phyloP scores from a whole-genome alignment of 345 rosid species.

The Erysimum cheiranthoides region DNA sequence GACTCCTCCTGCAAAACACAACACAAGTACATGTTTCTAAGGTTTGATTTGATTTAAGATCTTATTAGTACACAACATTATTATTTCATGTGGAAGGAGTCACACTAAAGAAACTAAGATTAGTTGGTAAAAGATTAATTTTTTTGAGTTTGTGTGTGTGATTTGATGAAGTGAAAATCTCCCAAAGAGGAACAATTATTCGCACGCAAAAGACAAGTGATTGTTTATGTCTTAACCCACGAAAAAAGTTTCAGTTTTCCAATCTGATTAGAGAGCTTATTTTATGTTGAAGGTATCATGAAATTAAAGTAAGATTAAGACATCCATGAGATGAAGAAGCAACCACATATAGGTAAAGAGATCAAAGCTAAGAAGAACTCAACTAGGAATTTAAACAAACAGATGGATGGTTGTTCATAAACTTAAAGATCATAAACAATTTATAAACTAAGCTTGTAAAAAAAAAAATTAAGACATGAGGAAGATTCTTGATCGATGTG shows the following conservation, averaged over 20 bases:
- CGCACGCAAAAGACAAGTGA: constrained; percentile 29
- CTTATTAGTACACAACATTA: constrained; percentile 41
- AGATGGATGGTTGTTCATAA: constrained; percentile 16
- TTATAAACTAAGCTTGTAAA: background rate
- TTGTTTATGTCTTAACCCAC: background rate
- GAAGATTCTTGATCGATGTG: constrained; percentile 24
- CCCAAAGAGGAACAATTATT: constrained; percentile 35
- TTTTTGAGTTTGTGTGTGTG: constrained; percentile 10
- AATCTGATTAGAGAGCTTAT: constrained; percentile 41
- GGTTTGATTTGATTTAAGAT: background rate
- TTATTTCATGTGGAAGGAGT: constrained; percentile 64
- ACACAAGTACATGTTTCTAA: constrained; percentile 3
- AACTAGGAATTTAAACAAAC: background rate
- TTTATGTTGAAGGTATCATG: constrained; percentile 40
- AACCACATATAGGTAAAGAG: background rate
- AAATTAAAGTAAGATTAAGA: constrained; percentile 5
- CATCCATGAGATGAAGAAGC: constrained; percentile 29
- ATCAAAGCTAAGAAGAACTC: constrained; percentile 4
- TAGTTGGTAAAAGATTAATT: background rate
- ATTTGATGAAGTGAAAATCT: constrained; percentile 27
- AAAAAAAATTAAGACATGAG: background rate
- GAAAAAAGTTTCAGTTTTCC: constrained; percentile 36
- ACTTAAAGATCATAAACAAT: constrained; percentile 10
- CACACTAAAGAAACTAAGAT: constrained; percentile 16
- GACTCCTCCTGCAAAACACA: background rate